Evolutionary conservation across 306 rosid species (phyloP).

Genomic region (Delonix regia): DNA sequence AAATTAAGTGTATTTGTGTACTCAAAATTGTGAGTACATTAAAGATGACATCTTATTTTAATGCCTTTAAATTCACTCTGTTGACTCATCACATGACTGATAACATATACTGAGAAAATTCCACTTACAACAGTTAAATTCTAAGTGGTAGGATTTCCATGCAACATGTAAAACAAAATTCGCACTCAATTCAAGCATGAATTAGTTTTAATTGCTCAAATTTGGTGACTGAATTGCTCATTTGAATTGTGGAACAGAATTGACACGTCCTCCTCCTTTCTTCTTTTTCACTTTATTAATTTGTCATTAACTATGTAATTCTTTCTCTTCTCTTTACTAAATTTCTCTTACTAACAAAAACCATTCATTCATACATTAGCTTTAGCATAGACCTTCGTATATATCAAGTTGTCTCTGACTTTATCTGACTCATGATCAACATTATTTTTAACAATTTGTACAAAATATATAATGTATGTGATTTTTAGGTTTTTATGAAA

Average conservation of each 20-base stretch:
- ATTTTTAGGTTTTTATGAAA: constrained; percentile 3
- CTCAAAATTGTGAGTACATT: no score
- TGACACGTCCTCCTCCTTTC: background rate
- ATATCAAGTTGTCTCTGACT: constrained; percentile 1
- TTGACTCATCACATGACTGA: constrained; percentile 29
- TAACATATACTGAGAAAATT: constrained; percentile 32
- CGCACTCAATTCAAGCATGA: background rate
- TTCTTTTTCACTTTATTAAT: background rate
- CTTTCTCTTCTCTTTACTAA: background rate
- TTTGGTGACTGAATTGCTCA: background rate
- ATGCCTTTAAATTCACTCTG: constrained; percentile 21
- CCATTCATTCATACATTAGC: background rate
- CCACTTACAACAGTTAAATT: constrained; percentile 1
- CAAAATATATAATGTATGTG: background rate
- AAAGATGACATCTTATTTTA: no score
- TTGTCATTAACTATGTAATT: background rate
- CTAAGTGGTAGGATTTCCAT: constrained; percentile 4
- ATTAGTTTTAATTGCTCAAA: background rate
- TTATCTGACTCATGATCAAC: constrained; percentile 16
- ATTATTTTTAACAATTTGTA: background rate
- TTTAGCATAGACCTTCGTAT: constrained; percentile 2
- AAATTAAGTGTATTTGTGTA: no score
- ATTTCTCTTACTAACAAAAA: background rate
- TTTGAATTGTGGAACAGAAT: background rate
- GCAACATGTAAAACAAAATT: constrained; percentile 6